These are phyloP conservation scores for Hibiscus syriacus DNA, from an alignment of 345 rosid genomes.

Conservation along the genomic window DNA sequence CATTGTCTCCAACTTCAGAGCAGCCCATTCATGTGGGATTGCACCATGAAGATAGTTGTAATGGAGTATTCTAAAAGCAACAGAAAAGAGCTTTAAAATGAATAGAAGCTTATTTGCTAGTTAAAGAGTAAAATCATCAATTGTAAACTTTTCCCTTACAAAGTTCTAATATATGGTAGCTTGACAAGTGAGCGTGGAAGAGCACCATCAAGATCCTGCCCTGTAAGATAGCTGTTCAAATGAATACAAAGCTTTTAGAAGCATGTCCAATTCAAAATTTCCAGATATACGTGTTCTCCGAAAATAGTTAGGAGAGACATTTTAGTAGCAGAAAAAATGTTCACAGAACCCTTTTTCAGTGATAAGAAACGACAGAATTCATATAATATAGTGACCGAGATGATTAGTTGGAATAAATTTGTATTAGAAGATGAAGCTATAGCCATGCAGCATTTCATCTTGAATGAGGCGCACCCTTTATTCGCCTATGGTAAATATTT, in stretches of 20 bases:
- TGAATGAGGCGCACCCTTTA: background rate
- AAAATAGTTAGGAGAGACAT: background rate
- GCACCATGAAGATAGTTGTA: conserved; percentile 35
- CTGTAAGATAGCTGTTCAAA: conserved; percentile 15
- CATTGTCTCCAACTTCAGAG: conserved; percentile 14
- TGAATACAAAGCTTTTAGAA: background rate
- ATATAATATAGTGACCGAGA: background rate
- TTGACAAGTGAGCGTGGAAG: conserved; percentile 19
- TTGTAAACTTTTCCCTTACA: conserved; percentile 12
- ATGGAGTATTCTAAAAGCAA: conserved; percentile 19
- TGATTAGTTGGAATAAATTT: background rate
- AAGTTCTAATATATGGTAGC: conserved; percentile 12
- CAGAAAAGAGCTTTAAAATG: background rate
- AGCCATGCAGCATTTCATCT: background rate
- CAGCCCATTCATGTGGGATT: conserved; percentile 41
- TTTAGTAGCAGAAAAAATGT: background rate
- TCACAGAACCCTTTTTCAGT: background rate
- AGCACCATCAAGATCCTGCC: conserved; percentile 20
- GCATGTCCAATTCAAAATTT: background rate
- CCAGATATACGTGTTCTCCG: background rate
- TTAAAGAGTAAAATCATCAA: conserved; percentile 1
- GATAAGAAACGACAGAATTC: background rate
- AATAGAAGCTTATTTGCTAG: background rate
- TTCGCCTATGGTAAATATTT: background rate
- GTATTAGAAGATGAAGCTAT: background rate